Conservation (phyloP, 2,329 filamentous ascomycete genomes). For the Epicoccum nigrum region DNA sequence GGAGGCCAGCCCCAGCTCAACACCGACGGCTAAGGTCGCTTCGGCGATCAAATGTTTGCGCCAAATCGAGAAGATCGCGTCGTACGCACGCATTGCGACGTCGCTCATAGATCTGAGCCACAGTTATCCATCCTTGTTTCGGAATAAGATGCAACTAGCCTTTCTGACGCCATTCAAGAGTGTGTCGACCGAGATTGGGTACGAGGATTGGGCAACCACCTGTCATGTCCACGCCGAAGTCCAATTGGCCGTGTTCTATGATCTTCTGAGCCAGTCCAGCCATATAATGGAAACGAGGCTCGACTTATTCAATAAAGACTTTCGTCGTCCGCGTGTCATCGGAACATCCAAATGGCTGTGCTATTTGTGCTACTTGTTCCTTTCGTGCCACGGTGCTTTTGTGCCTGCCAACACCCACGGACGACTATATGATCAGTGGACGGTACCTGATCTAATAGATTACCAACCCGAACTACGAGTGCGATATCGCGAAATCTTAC, state of each 20-base stretch:
- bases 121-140: constrained; percentile 1
- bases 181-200: constrained; percentile 10
- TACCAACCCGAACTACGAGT: neutral
- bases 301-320: no score
- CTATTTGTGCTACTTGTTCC: constrained; percentile 12
- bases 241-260: constrained; percentile 11
- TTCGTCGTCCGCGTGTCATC: constrained; percentile 8
- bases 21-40: constrained; percentile 12
- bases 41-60: constrained; percentile 16
- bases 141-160: neutral
- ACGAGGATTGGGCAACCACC: constrained; percentile 12
- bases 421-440: constrained; percentile 15
- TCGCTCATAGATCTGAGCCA: neutral
- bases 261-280: neutral
- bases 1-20: constrained; percentile 1
- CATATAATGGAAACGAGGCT: neutral
- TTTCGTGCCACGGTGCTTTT: constrained; percentile 5
- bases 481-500: constrained; percentile 4
- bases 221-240: constrained; percentile 17
- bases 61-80: constrained; percentile 14
- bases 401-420: constrained; percentile 14
- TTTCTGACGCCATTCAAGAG: constrained; percentile 13
- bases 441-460: constrained; percentile 5
- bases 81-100: constrained; percentile 5
- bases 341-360: constrained; percentile 17